phyloP scores from a whole-genome alignment of 2,329 filamentous ascomycete species.

The Fusarium redolens region DNA sequence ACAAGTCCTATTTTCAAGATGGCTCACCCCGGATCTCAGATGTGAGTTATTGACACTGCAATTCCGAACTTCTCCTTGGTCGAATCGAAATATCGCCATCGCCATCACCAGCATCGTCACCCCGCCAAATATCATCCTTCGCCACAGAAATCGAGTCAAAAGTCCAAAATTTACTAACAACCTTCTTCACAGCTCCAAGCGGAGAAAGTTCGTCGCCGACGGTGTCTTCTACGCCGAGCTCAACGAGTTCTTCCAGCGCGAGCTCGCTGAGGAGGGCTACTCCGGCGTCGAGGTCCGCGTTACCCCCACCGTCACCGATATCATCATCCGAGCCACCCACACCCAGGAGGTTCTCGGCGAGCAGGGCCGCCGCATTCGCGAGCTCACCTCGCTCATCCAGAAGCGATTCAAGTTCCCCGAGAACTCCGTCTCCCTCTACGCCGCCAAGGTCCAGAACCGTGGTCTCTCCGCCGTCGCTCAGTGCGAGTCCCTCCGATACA shows the following conservation, averaged over 20 bases:
- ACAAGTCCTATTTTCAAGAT: conserved; percentile 59
- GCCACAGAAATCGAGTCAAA: not conserved
- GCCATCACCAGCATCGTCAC: not conserved
- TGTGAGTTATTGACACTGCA: conserved; percentile 60
- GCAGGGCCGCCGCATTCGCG: conserved; percentile 99
- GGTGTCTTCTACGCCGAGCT: conserved; percentile 99
- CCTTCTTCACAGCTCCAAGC: conserved; percentile 75
- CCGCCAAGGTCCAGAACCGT: conserved; percentile 99
- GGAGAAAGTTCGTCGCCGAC: conserved; percentile 95
- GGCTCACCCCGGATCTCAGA: conserved; percentile 71
- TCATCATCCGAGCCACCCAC: conserved; percentile 99
- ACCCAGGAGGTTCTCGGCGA: conserved; percentile 99
- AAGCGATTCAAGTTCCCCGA: conserved; percentile 99
- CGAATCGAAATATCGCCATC: not conserved
- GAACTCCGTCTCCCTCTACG: conserved; percentile 99
- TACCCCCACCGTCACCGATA: conserved; percentile 99
- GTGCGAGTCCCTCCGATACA: conserved; percentile 99
- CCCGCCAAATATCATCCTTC: conserved; percentile 20
- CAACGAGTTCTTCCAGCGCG: conserved; percentile 99
- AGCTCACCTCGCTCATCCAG: conserved; percentile 99
- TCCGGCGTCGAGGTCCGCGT: conserved; percentile 99
- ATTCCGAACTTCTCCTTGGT: conserved; percentile 4
- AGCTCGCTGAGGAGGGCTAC: conserved; percentile 99
- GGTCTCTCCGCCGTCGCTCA: conserved; percentile 99
- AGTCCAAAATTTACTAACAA: conserved; percentile 35